A percentile compares a stretch with the other conserved stretches of the same genome.
These are phyloP conservation scores for Ehretia macrophylla DNA, from an alignment of 257 asterid species.

Conservation along the genomic window DNA sequence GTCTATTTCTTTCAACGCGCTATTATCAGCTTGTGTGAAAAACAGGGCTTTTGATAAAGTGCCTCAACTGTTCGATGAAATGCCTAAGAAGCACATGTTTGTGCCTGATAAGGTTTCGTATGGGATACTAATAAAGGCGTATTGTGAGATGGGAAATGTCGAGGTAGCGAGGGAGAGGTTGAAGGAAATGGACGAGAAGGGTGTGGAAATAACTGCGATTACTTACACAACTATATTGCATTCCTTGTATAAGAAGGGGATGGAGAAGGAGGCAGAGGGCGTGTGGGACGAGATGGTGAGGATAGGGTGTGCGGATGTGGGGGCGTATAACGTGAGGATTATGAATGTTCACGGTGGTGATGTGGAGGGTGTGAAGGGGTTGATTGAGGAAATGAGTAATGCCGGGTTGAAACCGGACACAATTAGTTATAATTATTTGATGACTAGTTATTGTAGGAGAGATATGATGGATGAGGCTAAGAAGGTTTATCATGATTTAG, in stretches of 20 bases:
- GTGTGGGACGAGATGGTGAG: conserved; percentile 65
- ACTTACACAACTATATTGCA: conserved; percentile 51
- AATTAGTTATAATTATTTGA: conserved; percentile 60
- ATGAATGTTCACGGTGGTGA: conserved; percentile 34
- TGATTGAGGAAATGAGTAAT: conserved; percentile 65
- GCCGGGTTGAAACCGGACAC: conserved; percentile 55
- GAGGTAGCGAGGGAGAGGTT: conserved; percentile 50
- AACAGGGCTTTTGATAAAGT: conserved; percentile 47
- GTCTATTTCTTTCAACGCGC: conserved; percentile 58
- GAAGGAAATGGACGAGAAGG: conserved; percentile 57
- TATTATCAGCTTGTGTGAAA: conserved; percentile 44
- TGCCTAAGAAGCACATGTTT: conserved; percentile 47
- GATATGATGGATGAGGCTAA: conserved; percentile 69
- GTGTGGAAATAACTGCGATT: conserved; percentile 34
- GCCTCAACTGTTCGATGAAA: conserved; percentile 48
- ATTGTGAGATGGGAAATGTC: conserved; percentile 59
- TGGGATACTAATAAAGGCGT: conserved; percentile 61
- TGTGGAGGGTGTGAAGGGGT: conserved; percentile 43
- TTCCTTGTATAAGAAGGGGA: conserved; percentile 49
- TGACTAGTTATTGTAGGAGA: conserved; percentile 54
- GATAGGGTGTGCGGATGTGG: conserved; percentile 55
- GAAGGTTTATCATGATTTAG: conserved; percentile 53
- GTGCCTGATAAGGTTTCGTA: conserved; percentile 58
- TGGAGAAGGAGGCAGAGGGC: conserved; percentile 48
- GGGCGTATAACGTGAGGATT: conserved; percentile 62